Evolutionary conservation across 257 asterid species (phyloP).

Genomic region (Apocynum venetum): DNA sequence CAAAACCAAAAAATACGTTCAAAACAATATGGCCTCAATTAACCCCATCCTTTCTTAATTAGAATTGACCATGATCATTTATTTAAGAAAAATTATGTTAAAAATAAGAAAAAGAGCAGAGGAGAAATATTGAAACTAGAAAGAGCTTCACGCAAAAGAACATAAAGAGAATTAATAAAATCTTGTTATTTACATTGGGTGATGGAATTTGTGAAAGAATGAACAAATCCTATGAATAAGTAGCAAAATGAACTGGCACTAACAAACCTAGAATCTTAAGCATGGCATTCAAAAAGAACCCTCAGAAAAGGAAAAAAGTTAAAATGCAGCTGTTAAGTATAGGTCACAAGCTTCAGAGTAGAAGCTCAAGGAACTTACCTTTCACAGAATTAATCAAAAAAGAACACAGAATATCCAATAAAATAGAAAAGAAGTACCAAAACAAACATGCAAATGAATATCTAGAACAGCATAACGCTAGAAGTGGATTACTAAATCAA

Average conservation of each 20-base stretch:
- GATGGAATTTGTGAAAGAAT: background rate
- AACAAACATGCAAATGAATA: background rate
- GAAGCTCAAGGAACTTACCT: background rate
- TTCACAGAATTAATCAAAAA: background rate
- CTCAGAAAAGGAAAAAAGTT: background rate
- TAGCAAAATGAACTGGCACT: background rate
- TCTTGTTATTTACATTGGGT: background rate
- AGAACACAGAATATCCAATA: background rate
- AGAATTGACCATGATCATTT: background rate
- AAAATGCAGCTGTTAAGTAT: background rate
- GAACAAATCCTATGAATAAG: too few relatives aligned
- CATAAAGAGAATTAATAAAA: background rate
- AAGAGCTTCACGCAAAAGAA: background rate
- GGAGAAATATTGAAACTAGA: too few relatives aligned
- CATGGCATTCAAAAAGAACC: background rate
- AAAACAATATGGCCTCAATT: too few relatives aligned
- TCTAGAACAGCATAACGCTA: background rate
- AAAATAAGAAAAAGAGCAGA: too few relatives aligned
- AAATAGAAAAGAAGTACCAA: background rate
- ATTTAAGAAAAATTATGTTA: too few relatives aligned
- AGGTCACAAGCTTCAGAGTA: background rate
- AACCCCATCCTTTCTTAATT: background rate
- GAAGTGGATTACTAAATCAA: slow-evolving; percentile 12
- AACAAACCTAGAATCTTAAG: background rate
- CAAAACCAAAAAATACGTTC: too few relatives aligned